Base-by-base conservation (phyloP, 164 flowering plant genomes). In the Tinospora cordifolia region DNA sequence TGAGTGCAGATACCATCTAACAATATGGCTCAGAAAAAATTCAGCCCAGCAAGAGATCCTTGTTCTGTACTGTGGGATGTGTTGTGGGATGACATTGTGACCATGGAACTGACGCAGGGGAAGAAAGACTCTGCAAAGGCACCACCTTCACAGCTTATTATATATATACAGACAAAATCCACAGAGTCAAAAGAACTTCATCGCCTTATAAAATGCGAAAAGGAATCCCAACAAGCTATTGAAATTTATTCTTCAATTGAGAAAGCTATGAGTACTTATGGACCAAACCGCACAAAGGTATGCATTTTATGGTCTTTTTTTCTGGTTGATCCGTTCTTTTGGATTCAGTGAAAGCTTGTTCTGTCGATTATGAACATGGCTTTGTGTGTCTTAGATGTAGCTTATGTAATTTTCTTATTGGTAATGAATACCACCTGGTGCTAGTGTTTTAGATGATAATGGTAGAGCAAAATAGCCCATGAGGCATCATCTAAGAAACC, bases 31-130 rank as follows among this genome's bases (percentile, higher is more conserved):
- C 99, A 95, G 75, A 90, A 81, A 72, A 95, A 91, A 79, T 95
- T 91, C 79, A 95, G 81, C 80, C 94, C 98, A n/a, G 96, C 87
- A 38, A 88, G 90, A 75, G 99, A 95, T 78, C 93, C 97, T 57
- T 95, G 99, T 80, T 87, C 91, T 8, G 88, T 95, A 38, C 62
- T 86, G 74, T 95, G 99, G 99, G 98, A 91, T 80, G 94, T 95
- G 15, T 67, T 79, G 64, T 95, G 94, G 99, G 87, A 83, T 79
- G 85, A 83, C 75, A 87, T 95, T 17, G 76, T 79, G 26, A 88
- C 88, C 34, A 90, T 95, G 94, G 99, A 92, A 80, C 68, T 92
- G 74, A 80, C 82, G 40, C 79, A 79, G 72, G 92, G 92, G 74
- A 91, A 90, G 80, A 91, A 91, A 76, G 99, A 95, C 75, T 75